phyloP scores from a whole-genome alignment of 1,139 yeast species.

The Magnusiomyces tetraspermus region DNA sequence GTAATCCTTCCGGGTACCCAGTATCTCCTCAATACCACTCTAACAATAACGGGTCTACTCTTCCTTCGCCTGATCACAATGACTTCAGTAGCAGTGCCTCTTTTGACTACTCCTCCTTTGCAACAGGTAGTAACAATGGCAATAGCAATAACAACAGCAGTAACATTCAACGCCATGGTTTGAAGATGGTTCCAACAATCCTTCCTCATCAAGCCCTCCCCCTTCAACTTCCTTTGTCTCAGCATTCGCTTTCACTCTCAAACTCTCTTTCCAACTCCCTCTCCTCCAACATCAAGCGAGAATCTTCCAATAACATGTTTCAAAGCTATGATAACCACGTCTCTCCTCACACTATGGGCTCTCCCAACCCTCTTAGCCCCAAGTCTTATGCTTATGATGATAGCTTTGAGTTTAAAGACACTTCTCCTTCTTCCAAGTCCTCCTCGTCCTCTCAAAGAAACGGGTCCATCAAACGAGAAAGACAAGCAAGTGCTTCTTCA shows the following conservation, averaged over 20 bases:
- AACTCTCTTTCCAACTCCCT: not conserved
- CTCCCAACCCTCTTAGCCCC: not conserved
- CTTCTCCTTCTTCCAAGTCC: conserved; percentile 1
- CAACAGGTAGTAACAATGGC: too few species aligned
- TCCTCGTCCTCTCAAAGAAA: not conserved
- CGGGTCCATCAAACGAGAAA: conserved; percentile 5
- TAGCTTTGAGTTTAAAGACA: not conserved
- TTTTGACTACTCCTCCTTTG: not conserved
- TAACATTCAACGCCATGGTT: not conserved
- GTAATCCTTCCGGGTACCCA: conserved; percentile 5
- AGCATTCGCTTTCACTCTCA: not conserved
- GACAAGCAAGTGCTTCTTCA: not conserved
- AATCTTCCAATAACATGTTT: not conserved
- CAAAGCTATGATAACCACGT: not conserved
- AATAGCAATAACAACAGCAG: not conserved
- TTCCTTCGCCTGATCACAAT: not conserved
- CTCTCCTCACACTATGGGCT: conserved; percentile 1
- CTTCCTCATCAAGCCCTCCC: not conserved
- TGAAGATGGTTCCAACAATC: not conserved
- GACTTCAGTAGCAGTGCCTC: not conserved
- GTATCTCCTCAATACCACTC: conserved; percentile 15
- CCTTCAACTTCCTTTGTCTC: not conserved
- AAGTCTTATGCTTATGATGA: not conserved
- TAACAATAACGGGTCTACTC: not conserved
- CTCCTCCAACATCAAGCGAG: not conserved